A percentile compares a stretch with the other conserved stretches of the same genome.
Evolutionary conservation across 2,329 filamentous ascomycete species (phyloP).

Genomic region (Ascochyta viciae-villosae): DNA sequence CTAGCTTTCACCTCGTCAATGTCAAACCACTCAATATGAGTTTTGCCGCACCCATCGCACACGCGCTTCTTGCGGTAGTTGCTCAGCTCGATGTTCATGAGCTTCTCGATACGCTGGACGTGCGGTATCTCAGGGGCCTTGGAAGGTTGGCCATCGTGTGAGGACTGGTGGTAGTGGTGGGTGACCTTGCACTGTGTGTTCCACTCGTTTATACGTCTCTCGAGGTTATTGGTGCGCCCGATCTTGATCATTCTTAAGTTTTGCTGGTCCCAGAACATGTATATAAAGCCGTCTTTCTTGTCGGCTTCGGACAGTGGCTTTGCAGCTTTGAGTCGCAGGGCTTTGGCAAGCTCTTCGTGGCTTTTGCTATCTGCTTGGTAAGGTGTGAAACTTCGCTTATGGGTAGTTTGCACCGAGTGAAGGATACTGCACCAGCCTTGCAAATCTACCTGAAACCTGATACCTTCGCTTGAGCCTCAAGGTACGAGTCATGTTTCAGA

Average conservation of each 20-base stretch:
- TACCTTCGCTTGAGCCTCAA: no score
- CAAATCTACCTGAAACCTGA: no score
- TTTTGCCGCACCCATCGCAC: constrained; percentile 76
- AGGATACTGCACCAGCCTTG: no score
- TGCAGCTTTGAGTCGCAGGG: not conserved
- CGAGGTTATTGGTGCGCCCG: constrained; percentile 17
- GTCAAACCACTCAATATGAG: constrained; percentile 92
- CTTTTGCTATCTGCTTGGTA: no score
- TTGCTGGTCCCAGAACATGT: constrained; percentile 25
- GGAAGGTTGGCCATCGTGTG: no score
- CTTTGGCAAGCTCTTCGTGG: not conserved
- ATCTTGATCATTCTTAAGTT: constrained; percentile 27
- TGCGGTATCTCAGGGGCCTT: constrained; percentile 72
- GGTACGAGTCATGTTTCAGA: no score
- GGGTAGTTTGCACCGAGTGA: no score
- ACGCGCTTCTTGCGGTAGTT: constrained; percentile 61
- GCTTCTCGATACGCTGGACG: constrained; percentile 80
- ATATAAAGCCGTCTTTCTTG: constrained; percentile 16
- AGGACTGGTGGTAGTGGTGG: constrained; percentile 14
- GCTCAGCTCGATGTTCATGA: constrained; percentile 83
- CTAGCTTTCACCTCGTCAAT: constrained; percentile 50
- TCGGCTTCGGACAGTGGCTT: constrained; percentile 8
- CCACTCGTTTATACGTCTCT: constrained; percentile 19
- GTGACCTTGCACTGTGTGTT: constrained; percentile 13
- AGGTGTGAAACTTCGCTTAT: no score